phyloP scores from a whole-genome alignment of 164 flowering plant genomes.

The Annona cherimola region DNA sequence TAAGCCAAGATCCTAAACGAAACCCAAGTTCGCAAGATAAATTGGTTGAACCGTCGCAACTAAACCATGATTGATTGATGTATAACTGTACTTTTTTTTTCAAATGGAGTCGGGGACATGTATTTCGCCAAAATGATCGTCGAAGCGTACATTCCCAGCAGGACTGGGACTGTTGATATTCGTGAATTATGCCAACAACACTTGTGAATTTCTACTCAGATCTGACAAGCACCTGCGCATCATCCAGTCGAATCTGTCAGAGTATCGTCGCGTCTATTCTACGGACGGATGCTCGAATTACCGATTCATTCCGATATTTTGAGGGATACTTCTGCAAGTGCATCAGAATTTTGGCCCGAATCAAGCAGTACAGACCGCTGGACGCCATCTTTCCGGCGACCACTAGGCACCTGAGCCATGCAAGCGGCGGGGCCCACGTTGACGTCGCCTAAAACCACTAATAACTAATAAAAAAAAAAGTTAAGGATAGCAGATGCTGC shows the following conservation, averaged over 20 bases:
- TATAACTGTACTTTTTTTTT: no score
- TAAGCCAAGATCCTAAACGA: no score
- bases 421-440: neutral
- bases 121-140: no score
- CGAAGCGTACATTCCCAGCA: no score
- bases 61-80: no score
- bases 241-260: neutral
- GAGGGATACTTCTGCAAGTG: neutral
- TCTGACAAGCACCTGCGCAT: neutral
- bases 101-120: no score
- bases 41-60: no score
- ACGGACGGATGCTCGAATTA: neutral
- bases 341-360: neutral
- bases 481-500: neutral
- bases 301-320: neutral
- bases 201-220: neutral
- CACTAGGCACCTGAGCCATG: neutral
- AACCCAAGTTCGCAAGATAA: no score
- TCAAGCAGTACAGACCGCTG: neutral
- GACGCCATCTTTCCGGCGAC: neutral
- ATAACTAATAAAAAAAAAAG: no score
- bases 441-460: neutral
- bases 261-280: neutral
- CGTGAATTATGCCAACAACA: no score
- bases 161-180: no score